Evolutionary conservation across 768 basidiomycete genomes (phyloP), one percentile per base, ranked within the genome.

Genomic region (Exsudoporus frostii): DNA sequence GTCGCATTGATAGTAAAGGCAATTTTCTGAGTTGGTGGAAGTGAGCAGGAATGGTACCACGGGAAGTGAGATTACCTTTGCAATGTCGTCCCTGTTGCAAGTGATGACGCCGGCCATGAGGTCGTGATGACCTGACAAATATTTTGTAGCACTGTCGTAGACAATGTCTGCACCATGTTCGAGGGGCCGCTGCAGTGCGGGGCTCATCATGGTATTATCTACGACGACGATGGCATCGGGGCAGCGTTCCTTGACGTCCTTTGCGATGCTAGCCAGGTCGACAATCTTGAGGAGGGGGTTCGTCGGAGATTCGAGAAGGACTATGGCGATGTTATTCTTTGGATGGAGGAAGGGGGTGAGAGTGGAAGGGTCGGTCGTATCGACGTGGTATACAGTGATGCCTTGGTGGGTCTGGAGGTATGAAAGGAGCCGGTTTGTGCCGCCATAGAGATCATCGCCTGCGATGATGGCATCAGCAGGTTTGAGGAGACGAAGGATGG

Each of bases 171-270:
- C 92, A 15, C 96, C 97, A 51, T 97, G 88, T 64, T 98, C 93
- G 34, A 98, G 81, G 11, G 97, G 97, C 52, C 95, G 76, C 67
- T 96, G 94, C 8, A 98, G 78, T 72, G 98, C 98, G 15, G 97
- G 96, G 66, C 94, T 97, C 96, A 98, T 98, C 97, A 98, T 98
- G 55, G 97, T 98, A 68, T 99, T 98, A 70, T 98, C 97, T 20
- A 93, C 92, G 34, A 95, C 89, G 48, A 95, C 74, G 60, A 93
- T 62, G 2, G 92, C 93, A 63, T 89, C 81, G 8, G 87, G 86
- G 17, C 87, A 87, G 45, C 80, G 80, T 63, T 87, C 83, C 65
- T 95, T 94, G 59, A 96, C 90, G 60, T 92, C 79, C 50, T 82
- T 79, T 60, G 87, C 84, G 62, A 99, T 96, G 25, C 76, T 76